Conservation (phyloP, 805 yeast species). For the Suhomyces xylopsoci region DNA sequence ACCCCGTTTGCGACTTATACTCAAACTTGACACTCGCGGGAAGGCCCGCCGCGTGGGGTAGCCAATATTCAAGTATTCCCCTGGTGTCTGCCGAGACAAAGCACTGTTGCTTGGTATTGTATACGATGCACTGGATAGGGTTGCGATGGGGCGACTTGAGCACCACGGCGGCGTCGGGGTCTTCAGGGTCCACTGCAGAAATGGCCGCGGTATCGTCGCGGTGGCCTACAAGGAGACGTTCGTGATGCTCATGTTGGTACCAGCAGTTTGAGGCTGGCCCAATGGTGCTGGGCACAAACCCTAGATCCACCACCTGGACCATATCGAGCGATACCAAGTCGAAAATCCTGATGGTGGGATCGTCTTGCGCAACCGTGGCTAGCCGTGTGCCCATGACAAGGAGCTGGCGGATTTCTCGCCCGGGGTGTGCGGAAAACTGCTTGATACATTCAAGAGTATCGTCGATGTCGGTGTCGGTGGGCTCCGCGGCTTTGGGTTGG, state of each 20-base stretch:
- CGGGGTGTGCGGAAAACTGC: conserved; percentile 17
- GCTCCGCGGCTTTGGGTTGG: background rate
- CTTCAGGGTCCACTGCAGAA: background rate
- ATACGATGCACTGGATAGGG: conserved; percentile 10
- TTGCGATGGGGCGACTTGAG: conserved; percentile 3
- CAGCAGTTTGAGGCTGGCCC: conserved; percentile 11
- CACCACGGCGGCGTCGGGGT: background rate
- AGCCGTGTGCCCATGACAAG: conserved; percentile 14
- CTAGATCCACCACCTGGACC: conserved; percentile 27
- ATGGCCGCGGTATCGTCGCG: background rate
- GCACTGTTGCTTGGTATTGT: conserved; percentile 12
- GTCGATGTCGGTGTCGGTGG: conserved; percentile 1
- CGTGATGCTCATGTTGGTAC: conserved; percentile 5
- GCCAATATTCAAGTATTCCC: conserved; percentile 24
- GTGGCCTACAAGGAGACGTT: background rate
- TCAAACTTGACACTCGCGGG: conserved; percentile 21
- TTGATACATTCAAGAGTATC: conserved; percentile 12
- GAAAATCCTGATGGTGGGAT: conserved; percentile 24
- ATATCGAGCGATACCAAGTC: conserved; percentile 34
- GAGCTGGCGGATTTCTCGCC: conserved; percentile 12
- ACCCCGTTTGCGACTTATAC: conserved; percentile 38
- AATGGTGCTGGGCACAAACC: conserved; percentile 18
- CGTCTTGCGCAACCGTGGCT: conserved; percentile 20
- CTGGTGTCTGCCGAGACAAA: conserved; percentile 18
- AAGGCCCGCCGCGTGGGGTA: background rate